phyloP scores from a whole-genome alignment of 345 rosid genomes.

The Gossypium rotundifolium region DNA sequence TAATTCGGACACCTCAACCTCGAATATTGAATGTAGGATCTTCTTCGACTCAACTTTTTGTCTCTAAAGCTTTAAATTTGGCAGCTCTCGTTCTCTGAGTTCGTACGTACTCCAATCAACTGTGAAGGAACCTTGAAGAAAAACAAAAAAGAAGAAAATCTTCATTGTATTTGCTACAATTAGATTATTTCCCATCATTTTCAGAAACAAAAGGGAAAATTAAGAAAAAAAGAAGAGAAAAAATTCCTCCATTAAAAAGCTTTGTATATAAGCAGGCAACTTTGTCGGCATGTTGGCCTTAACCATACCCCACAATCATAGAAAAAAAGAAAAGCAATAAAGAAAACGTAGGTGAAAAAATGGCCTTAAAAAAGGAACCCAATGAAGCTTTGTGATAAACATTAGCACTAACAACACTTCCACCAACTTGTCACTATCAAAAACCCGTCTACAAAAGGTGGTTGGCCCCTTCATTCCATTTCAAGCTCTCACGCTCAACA shows the following conservation, averaged over 20 bases:
- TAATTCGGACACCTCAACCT: neutral
- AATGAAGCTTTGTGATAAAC: conserved; percentile 23
- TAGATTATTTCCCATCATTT: neutral
- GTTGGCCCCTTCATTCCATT: neutral
- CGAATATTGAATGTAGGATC: neutral
- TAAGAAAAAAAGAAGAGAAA: too few relatives aligned
- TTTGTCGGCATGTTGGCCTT: conserved; percentile 39
- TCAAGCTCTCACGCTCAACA: neutral
- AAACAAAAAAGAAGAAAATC: neutral
- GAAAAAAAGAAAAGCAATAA: neutral
- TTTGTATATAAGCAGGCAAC: conserved; percentile 18
- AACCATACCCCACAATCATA: conserved; percentile 31
- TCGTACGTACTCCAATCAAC: conserved; percentile 15
- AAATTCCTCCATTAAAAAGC: conserved; percentile 1
- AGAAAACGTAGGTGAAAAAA: conserved; percentile 1
- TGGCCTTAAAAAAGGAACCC: conserved; percentile 24
- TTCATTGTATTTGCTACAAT: neutral
- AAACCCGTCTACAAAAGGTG: conserved; percentile 1
- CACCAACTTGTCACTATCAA: conserved; percentile 31
- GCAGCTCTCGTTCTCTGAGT: neutral
- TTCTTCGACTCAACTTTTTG: conserved; percentile 6
- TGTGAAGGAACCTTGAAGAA: neutral
- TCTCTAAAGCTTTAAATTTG: conserved; percentile 10
- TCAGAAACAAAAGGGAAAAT: neutral
- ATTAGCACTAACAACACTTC: conserved; percentile 38